phyloP scores from a whole-genome alignment of 2,329 filamentous ascomycete genomes.

The Botrytis byssoidea region DNA sequence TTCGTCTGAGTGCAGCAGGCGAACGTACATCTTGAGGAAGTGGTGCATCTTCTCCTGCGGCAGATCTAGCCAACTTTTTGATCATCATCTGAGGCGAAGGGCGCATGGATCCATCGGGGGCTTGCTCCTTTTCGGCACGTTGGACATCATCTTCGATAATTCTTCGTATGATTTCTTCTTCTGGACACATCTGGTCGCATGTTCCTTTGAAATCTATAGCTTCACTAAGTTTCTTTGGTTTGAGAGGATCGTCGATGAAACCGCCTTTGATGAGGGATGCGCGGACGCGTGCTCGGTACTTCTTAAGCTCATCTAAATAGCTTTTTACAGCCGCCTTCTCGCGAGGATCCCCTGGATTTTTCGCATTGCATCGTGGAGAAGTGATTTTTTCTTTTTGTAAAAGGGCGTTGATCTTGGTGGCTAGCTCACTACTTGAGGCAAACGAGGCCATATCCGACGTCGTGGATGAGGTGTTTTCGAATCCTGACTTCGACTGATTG shows the following conservation, averaged over 20 bases:
- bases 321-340: slow-evolving; percentile 52
- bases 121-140: slow-evolving; percentile 51
- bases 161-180: slow-evolving; percentile 62
- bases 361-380: slow-evolving; percentile 25
- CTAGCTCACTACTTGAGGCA: slow-evolving; percentile 36
- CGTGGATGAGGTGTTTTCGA: neutral
- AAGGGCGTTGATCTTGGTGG: slow-evolving; percentile 52
- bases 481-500: slow-evolving; percentile 3
- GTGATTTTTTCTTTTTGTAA: slow-evolving; percentile 50
- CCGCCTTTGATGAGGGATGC: slow-evolving; percentile 57
- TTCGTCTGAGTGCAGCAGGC: slow-evolving; percentile 55
- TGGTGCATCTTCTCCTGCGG: slow-evolving; percentile 65
- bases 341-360: slow-evolving; percentile 25
- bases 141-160: slow-evolving; percentile 61
- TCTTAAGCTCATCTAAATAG: slow-evolving; percentile 56
- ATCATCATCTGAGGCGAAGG: slow-evolving; percentile 57
- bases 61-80: slow-evolving; percentile 65
- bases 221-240: slow-evolving; percentile 59
- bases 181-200: slow-evolving; percentile 68
- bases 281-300: slow-evolving; percentile 57
- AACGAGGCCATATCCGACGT: slow-evolving; percentile 6
- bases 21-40: slow-evolving; percentile 68
- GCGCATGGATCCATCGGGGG: slow-evolving; percentile 44
- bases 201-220: slow-evolving; percentile 67
- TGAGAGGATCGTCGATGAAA: slow-evolving; percentile 63